These are phyloP conservation scores for Xylaria intraflava DNA, from an alignment of 495 filamentous ascomycete genomes.

Conservation along the genomic window DNA sequence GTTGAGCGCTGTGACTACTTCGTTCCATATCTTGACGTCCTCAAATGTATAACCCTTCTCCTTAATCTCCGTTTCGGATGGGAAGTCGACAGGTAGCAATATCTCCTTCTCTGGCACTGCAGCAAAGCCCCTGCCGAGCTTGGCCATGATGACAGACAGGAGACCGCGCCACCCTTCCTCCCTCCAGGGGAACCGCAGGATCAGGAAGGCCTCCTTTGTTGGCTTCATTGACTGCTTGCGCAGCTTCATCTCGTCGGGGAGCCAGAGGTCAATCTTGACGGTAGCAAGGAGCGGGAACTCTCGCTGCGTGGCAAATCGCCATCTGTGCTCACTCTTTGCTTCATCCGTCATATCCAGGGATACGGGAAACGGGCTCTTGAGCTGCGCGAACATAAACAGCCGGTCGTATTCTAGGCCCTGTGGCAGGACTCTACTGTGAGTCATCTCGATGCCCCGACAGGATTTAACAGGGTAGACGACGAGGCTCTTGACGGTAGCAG, in stretches of 20 bases:
- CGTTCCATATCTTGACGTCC: conserved; percentile 74
- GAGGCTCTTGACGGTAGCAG: conserved; percentile 61
- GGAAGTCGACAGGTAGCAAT: conserved; percentile 58
- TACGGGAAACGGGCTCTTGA: conserved; percentile 48
- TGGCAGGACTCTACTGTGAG: conserved; percentile 55
- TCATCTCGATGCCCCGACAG: conserved; percentile 72
- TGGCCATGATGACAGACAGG: conserved; percentile 34
- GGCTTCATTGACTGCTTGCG: conserved; percentile 33
- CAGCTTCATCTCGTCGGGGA: conserved; percentile 57
- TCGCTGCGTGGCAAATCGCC: conserved; percentile 77
- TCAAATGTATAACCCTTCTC: conserved; percentile 52
- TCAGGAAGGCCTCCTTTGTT: conserved; percentile 48
- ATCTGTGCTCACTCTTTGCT: conserved; percentile 48
- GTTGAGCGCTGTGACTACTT: conserved; percentile 55
- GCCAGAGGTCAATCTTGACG: conserved; percentile 70
- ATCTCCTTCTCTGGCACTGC: conserved; percentile 49
- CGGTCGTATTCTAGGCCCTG: conserved; percentile 79
- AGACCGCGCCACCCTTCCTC: conserved; percentile 38
- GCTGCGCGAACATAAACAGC: conserved; percentile 73
- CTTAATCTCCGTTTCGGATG: conserved; percentile 45
- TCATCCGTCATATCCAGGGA: conserved; percentile 29
- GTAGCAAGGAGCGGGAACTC: conserved; percentile 66
- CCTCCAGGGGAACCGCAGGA: conserved; percentile 55
- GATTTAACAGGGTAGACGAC: conserved; percentile 88
- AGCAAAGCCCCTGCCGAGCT: conserved; percentile 36